A percentile compares a stretch with the other conserved stretches of the same genome.
Evolutionary conservation across 106 monocot species (phyloP).

Genomic region (Dendrobium huoshanense): DNA sequence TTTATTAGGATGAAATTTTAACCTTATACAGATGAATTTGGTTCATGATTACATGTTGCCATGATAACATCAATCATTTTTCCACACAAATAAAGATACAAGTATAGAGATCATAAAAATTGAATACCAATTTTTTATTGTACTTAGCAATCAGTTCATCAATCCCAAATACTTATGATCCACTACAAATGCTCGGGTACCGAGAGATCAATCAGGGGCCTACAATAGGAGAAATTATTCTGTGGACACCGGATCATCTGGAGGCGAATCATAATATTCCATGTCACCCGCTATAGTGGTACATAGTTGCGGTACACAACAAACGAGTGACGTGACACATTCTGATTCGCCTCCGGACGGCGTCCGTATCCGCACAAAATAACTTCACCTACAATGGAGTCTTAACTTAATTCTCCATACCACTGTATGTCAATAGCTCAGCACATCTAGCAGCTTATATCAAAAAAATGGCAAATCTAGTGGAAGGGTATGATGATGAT

Average conservation of each 20-base stretch:
- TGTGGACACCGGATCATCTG: too few species aligned
- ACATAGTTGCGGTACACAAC: too few species aligned
- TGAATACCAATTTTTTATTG: neutral
- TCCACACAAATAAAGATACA: neutral
- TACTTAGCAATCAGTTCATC: neutral
- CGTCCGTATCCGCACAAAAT: too few species aligned
- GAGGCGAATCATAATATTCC: too few species aligned
- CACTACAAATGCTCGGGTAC: neutral
- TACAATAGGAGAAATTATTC: too few species aligned
- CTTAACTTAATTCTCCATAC: neutral
- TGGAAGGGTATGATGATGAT: neutral
- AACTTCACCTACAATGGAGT: neutral
- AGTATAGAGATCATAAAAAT: neutral
- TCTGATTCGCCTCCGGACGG: too few species aligned
- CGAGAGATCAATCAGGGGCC: neutral
- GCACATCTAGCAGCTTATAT: neutral
- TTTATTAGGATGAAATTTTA: neutral
- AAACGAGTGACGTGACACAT: too few species aligned
- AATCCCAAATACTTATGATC: neutral
- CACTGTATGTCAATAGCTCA: neutral
- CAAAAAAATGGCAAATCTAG: neutral
- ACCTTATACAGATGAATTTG: neutral
- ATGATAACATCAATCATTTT: neutral
- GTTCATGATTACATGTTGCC: neutral
- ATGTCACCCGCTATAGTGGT: too few species aligned